phyloP scores from a whole-genome alignment of 306 rosid genomes.

The Acacia acuminata region DNA sequence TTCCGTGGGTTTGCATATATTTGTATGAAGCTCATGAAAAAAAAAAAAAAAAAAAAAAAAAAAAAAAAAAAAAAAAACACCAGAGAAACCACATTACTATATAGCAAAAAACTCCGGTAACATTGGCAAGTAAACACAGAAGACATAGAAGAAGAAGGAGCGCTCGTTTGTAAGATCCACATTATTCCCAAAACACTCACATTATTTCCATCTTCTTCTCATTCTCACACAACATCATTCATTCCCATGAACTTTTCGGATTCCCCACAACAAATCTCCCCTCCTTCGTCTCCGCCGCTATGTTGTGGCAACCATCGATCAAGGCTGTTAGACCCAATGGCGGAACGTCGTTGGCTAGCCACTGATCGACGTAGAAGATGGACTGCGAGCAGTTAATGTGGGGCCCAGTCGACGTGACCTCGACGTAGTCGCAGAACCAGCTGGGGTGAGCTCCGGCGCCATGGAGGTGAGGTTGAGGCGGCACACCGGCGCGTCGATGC shows the following conservation, averaged over 20 bases:
- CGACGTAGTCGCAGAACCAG: conserved; percentile 37
- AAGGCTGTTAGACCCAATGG: conserved; percentile 16
- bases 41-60: too few relatives aligned
- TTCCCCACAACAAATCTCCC: conserved; percentile 17
- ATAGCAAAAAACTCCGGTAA: too few relatives aligned
- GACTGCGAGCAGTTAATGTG: conserved; percentile 30
- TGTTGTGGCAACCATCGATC: conserved; percentile 13
- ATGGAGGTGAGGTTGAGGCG: conserved; percentile 37
- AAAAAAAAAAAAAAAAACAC: too few relatives aligned
- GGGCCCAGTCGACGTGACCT: conserved; percentile 38
- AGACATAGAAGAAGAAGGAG: too few relatives aligned
- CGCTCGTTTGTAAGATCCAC: neutral
- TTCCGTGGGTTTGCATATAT: too few relatives aligned
- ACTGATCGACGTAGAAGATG: conserved; percentile 29
- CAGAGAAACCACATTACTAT: too few relatives aligned
- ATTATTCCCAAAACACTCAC: neutral
- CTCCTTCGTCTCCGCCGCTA: neutral
- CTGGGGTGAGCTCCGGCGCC: conserved; percentile 35
- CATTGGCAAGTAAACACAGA: neutral
- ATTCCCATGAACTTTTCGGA: neutral
- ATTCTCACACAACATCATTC: neutral
- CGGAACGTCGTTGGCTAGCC: conserved; percentile 32
- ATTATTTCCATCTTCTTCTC: neutral
- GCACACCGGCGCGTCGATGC: conserved; percentile 25
- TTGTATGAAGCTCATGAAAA: too few relatives aligned